Base-by-base conservation (phyloP, 805 yeast species). In the Osmozyma mogii region DNA sequence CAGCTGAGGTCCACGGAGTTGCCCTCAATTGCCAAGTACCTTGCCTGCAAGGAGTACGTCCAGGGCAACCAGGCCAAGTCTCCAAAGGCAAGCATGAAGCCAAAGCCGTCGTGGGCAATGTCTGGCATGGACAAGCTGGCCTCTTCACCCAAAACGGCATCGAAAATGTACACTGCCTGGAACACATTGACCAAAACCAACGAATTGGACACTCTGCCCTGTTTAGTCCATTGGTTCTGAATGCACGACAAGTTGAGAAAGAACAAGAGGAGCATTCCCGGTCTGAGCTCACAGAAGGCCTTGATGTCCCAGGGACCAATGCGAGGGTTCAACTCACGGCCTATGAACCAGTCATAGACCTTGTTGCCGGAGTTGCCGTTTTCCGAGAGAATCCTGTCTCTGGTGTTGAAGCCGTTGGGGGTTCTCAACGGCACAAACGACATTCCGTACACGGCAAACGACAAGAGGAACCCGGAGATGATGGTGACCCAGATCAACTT, bases 91-190 rank as follows among this genome's bases (percentile, higher is more conserved):
- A 92, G 65, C 98, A 92, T 92, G 58, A 79, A 88, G 1, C 98
- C 98, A 52, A 92, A 85, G 0, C 98, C 98, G 58, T 92, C 98
- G 8, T 95, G 84, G 5, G 94, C 82, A 28, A 88, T 76, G 54
- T 92, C 98, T 71, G 92, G 88, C 96, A 92, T 92, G 6, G 92
- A 76, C 36, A 92, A 62, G 9, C 78, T 72, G 5, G 96, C 96
- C 47, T 76, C 84, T 53, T 92, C 97, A 53, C 87, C 85, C 41
- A 84, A 61, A 0, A 89, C 94, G 28, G 96, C 96, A 51, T 92
- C 98, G 47, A 88, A 63, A 11, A 88, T 78, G 50, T 92, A 92
- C 47, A 79, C 78, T 1, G 78, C 72, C 55, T 92, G 95, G 38
- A 89, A 58, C 1, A 68, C 18, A 31, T 73, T 75, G 12, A 87